Base-by-base conservation (phyloP, 495 filamentous ascomycete genomes). In the Penicillium silybi region DNA sequence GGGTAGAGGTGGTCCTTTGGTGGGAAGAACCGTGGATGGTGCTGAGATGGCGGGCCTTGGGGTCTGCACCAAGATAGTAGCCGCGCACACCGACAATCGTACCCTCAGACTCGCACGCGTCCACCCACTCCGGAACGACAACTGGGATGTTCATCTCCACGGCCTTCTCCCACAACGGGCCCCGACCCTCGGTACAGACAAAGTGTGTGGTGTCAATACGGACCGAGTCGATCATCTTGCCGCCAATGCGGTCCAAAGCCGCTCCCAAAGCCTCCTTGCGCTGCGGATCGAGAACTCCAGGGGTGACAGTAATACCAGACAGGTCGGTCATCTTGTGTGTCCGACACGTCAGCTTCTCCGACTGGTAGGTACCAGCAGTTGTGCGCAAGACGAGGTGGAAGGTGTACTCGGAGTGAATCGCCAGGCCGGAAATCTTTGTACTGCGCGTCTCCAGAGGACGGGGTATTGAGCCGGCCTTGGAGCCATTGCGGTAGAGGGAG, bases 271-370 rank as follows among this genome's bases (percentile, higher is more conserved):
- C 83, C 48, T 96, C 91, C 54, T 85, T 81, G 41, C 85, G 78
- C 27, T 84, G 79, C 6, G 87, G 74, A 2, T 90, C 88, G 54
- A 99, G 77, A 51, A 95, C 80, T 17, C 93, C 93, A 5, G 90
- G 86, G 11, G 92, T 97, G 48, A 99, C 87, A 10, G 95, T 97
- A 66, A 99, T 95, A 42, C 93, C 93, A 46, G 85, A 89, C 42
- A 99, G 76, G 69, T 99, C 93, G 23, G 93, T 97, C 95, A 97
- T 97, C 77, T 97, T 96, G 73, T 97, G 95, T 39, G 93, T 99
- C 54, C 84, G 83, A 42, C 96, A 89, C 7, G 81, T 80, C 47
- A 99, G 75, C 64, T 88, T 89, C 65, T 96, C 88, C 57, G 86
- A 90, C 43, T 80, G 76, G 56, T 84, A 89, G 19, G 88, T 92